Base-by-base conservation (phyloP, 345 rosid species). In the Moringa oleifera region DNA sequence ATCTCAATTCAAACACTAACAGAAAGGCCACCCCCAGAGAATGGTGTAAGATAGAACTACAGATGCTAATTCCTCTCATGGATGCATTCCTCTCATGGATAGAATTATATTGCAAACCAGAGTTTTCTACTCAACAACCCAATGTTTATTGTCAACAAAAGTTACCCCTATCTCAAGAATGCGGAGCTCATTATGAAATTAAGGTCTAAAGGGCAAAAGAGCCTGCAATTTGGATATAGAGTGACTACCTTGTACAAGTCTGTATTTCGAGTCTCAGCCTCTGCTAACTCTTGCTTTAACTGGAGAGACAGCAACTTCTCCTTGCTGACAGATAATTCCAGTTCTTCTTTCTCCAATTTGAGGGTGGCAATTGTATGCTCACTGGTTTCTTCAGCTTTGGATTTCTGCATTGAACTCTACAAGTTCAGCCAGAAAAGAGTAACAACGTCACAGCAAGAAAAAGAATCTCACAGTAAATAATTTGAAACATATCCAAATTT, bases 271-370 rank as follows among this genome's bases (percentile, higher is more conserved):
- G 79, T 60, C 79, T 95, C 91, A 2, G 90, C 94, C 66, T 91
- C 97, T 21, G 75, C 62, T 59, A 85, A 63, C 28, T 91, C 98
- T 67, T 91, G 80, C 87, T 83, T 89, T 68, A 91, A 75, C 66
- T 81, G 96, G 68, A 77, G 71, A 50, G 85, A 77, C 58, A 71
- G 86, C 69, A 78, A 66, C 72, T 77, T 87, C 80, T 95, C 98
- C 71, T 84, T 83, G 87, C 67, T 77, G 46, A 95, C 77, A 2
- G 79, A 80, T 64, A 74, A 75, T 74, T 87, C 96, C 56, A 89
- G 73, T 64, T 84, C 97, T 81, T 87, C 98, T 72, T 83, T 91
- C 74, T 91, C 92, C 12, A 78, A 80, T 79, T 81, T 91, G 45
- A 89, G 83, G 54, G 79, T 79, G 18, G 73, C 77, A 23, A 88